Evolutionary conservation across 2,329 filamentous ascomycete genomes (phyloP).

Genomic region (Dactylonectria estremocensis): DNA sequence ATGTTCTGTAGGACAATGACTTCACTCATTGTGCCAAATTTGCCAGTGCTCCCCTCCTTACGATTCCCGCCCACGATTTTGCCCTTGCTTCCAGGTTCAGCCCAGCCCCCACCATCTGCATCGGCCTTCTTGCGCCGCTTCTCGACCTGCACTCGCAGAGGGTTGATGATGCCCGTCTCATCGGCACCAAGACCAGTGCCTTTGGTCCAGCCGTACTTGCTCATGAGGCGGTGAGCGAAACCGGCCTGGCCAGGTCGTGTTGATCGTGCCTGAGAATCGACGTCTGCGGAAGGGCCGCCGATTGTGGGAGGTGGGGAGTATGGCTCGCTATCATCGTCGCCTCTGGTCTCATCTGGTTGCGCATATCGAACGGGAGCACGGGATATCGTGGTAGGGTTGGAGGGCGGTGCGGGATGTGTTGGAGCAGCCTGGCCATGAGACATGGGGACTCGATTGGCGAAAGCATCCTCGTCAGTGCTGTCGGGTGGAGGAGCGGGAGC

Average conservation of each 20-base stretch:
- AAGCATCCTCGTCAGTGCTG: constrained; percentile 79
- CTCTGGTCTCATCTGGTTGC: constrained; percentile 43
- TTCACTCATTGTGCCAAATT: constrained; percentile 82
- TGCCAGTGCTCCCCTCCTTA: constrained; percentile 60
- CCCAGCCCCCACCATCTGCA: constrained; percentile 84
- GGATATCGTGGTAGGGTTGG: constrained; percentile 76
- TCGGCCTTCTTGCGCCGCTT: constrained; percentile 87
- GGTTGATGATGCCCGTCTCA: constrained; percentile 86
- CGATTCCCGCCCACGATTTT: constrained; percentile 86
- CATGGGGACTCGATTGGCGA: constrained; percentile 73
- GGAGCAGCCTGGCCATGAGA: constrained; percentile 60
- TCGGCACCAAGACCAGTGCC: constrained; percentile 89
- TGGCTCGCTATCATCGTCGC: constrained; percentile 59
- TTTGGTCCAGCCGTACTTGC: constrained; percentile 94
- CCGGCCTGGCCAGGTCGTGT: constrained; percentile 84
- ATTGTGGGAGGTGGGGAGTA: constrained; percentile 64
- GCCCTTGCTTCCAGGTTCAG: constrained; percentile 77
- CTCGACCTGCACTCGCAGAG: constrained; percentile 86
- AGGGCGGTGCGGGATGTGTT: constrained; percentile 56
- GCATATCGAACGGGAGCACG: constrained; percentile 83
- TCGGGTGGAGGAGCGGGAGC: constrained; percentile 64
- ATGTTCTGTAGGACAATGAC: constrained; percentile 89
- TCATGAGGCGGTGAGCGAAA: constrained; percentile 90
- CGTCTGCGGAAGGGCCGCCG: constrained; percentile 58
- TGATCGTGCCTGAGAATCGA: constrained; percentile 65